Evolutionary conservation across 345 rosid genomes (phyloP).

Genomic region (Lagerstroemia speciosa): DNA sequence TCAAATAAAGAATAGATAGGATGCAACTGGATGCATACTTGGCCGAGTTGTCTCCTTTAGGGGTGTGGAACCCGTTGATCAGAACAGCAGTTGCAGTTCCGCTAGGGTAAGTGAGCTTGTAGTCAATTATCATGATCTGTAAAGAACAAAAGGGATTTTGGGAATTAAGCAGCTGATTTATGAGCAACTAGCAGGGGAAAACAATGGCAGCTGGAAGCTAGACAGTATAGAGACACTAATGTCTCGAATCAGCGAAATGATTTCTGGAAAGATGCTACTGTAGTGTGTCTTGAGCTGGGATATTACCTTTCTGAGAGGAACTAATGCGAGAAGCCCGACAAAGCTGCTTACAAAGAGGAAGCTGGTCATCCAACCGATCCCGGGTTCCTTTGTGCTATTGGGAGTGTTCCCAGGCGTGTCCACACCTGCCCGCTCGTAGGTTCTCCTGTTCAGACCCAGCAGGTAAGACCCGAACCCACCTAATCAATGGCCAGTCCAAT

Average conservation of each 20-base stretch:
- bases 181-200: no score
- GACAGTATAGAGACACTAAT: background rate
- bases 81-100: slow-evolving; percentile 52
- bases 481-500: slow-evolving; percentile 11
- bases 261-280: background rate
- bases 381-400: slow-evolving; percentile 67
- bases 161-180: no score
- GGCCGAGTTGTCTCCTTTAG: slow-evolving; percentile 31
- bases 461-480: slow-evolving; percentile 96
- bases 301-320: slow-evolving; percentile 41
- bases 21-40: slow-evolving; percentile 17
- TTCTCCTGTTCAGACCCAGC: slow-evolving; percentile 60
- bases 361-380: slow-evolving; percentile 45
- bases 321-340: slow-evolving; percentile 37
- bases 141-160: background rate
- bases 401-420: slow-evolving; percentile 62
- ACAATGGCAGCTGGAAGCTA: no score
- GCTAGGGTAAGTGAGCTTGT: slow-evolving; percentile 38
- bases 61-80: slow-evolving; percentile 42
- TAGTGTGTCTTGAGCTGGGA: background rate
- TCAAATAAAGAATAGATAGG: background rate
- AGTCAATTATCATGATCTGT: slow-evolving; percentile 45
- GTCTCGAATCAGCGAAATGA: background rate
- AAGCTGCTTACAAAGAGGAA: slow-evolving; percentile 38
- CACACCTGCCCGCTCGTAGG: slow-evolving; percentile 59